Evolutionary conservation across 176 grass and related monocot genomes (phyloP), one percentile per base, ranked within the genome.

Genomic region (Cymbopogon citratus): DNA sequence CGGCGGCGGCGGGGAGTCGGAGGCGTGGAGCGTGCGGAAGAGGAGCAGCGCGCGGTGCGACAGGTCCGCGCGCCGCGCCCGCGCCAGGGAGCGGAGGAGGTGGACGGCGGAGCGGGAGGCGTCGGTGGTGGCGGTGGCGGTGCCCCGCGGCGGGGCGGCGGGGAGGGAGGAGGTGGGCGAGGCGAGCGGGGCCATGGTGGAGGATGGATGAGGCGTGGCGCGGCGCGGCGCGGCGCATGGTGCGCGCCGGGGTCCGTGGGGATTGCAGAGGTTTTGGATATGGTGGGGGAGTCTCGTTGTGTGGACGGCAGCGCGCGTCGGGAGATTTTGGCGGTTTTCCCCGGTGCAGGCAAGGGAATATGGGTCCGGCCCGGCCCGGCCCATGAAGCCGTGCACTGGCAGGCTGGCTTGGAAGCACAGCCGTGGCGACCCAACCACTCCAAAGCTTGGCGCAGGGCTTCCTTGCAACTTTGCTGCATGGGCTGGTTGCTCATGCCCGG

Each of bases 81-180:
- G 92, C 21, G 88, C 90, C 35, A 85, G 91, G 38, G 92, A 87
- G 75, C 92, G 95, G 48, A 98, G 78, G 52, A 93, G 84, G 49
- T 81, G 51, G 77, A 92, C 82, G 78, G 82, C 85, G 40, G 94
- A 85, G 74, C 75, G 66, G 5, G 84, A 28, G 61, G 33, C 45
- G 45, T 12, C 41, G 38, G 38, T 10, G 38, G 38, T 8, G 35
- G 35, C 13, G 67, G 73, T 11, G 12, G 84, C n/a, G 33, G 46
- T n/a, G 59, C 12, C 57, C 33, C 23, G 83, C 18, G 2, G 60
- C 7, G 25, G 64, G 66, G 61, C 44, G 80, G 51, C 9, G 61
- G 66, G 68, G 38, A 71, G 31, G 21, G 44, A 18, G 77, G 85
- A 61, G 41, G 27, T 5, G 6, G 77, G 24, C 43, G 77, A 35